Evolutionary conservation across 1,284 basidiomycete species (phyloP).

Genomic region (Veloboletus limbatus): DNA sequence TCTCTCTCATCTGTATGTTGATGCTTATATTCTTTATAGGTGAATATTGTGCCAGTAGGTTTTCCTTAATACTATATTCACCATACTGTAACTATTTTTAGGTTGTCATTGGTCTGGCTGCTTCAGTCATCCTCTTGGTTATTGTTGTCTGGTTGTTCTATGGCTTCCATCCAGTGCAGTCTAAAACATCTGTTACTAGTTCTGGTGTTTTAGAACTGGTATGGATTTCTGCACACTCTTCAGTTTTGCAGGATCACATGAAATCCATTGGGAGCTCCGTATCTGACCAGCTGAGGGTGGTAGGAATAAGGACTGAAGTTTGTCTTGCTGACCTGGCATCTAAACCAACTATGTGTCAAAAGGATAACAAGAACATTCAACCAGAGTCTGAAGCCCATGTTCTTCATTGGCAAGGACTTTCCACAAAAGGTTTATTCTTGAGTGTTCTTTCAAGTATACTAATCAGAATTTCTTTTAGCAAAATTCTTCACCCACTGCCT

Average conservation of each 20-base stretch:
- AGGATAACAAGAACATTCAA: no score
- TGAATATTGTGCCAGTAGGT: slow-evolving; percentile 3
- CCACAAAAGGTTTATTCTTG: no score
- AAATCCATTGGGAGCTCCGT: background rate
- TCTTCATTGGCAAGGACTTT: no score
- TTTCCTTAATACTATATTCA: background rate
- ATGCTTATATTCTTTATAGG: background rate
- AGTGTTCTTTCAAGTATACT: no score
- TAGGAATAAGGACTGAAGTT: slow-evolving; percentile 1
- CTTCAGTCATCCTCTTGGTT: slow-evolving; percentile 1
- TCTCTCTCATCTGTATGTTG: background rate
- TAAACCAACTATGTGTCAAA: no score
- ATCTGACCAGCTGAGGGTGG: background rate
- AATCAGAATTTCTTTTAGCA: no score
- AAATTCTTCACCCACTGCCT: background rate
- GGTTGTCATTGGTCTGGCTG: slow-evolving; percentile 5
- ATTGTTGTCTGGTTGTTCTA: background rate
- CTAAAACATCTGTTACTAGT: background rate
- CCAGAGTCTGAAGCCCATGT: no score
- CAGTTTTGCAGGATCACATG: background rate
- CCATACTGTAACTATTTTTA: background rate
- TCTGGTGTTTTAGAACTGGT: background rate
- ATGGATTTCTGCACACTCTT: slow-evolving; percentile 1
- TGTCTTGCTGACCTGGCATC: background rate
- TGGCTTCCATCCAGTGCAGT: background rate